Evolutionary conservation across 2,329 filamentous ascomycete species (phyloP).

Genomic region (Akanthomyces uredinophilus): DNA sequence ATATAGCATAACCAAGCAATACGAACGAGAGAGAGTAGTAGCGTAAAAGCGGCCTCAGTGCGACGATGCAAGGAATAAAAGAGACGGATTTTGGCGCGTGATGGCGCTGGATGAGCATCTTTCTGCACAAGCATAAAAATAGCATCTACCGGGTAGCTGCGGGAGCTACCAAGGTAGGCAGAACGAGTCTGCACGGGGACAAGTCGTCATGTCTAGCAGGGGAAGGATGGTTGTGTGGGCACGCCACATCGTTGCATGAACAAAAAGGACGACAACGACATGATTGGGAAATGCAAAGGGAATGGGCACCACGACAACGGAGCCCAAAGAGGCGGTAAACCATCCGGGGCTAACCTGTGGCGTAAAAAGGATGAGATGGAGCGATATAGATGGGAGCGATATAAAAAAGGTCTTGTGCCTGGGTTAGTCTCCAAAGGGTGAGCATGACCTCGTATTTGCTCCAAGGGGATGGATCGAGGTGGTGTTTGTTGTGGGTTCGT

Average conservation of each 20-base stretch:
- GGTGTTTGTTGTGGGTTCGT: conserved; percentile 1
- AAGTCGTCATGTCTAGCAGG: background rate
- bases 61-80: background rate
- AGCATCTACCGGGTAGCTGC: background rate
- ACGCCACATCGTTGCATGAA: background rate
- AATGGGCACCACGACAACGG: background rate
- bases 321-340: background rate
- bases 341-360: background rate
- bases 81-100: background rate
- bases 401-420: background rate
- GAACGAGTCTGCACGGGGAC: background rate
- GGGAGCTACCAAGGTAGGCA: background rate
- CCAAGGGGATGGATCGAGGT: background rate
- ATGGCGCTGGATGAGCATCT: background rate
- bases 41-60: background rate
- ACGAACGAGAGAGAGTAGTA: background rate
- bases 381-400: background rate
- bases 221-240: background rate
- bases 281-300: background rate
- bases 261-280: background rate
- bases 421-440: background rate
- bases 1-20: background rate
- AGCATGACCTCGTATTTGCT: conserved; percentile 11
- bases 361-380: background rate
- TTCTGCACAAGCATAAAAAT: background rate